Evolutionary conservation across 2,329 filamentous ascomycete species (phyloP).

Genomic region (Whalleya microplaca): DNA sequence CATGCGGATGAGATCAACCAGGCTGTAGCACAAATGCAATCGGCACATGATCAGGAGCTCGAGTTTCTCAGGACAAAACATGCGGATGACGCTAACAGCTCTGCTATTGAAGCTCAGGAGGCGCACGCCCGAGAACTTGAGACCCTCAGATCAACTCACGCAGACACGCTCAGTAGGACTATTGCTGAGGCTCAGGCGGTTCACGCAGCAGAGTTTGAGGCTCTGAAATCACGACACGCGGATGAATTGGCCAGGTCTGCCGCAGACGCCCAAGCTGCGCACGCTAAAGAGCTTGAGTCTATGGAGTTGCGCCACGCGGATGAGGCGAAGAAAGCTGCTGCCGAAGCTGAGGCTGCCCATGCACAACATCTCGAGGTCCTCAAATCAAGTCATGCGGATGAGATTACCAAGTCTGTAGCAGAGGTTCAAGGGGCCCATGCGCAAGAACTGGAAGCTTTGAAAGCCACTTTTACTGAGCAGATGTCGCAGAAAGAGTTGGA

Average conservation of each 20-base stretch:
- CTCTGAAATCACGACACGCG: conserved; percentile 13
- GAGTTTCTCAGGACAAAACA: conserved; percentile 31
- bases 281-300: conserved; percentile 13
- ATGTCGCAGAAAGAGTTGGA: conserved; percentile 21
- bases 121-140: conserved; percentile 29
- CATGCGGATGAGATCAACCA: conserved; percentile 18
- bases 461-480: conserved; percentile 20
- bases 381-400: conserved; percentile 15
- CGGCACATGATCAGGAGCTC: conserved; percentile 27
- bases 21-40: conserved; percentile 14
- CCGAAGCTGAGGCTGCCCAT: conserved; percentile 16
- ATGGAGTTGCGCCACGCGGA: conserved; percentile 8
- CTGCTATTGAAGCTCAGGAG: conserved; percentile 22
- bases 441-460: conserved; percentile 19
- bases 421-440: conserved; percentile 15
- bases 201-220: conserved; percentile 18
- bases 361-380: conserved; percentile 16
- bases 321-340: conserved; percentile 9
- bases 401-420: conserved; percentile 13
- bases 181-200: conserved; percentile 8
- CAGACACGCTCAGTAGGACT: conserved; percentile 12
- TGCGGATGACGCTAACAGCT: conserved; percentile 25
- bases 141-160: conserved; percentile 23
- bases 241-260: conserved; percentile 5
- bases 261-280: conserved; percentile 4